Evolutionary conservation across 805 yeast genomes (phyloP).

Genomic region (Yarrowia sp.): DNA sequence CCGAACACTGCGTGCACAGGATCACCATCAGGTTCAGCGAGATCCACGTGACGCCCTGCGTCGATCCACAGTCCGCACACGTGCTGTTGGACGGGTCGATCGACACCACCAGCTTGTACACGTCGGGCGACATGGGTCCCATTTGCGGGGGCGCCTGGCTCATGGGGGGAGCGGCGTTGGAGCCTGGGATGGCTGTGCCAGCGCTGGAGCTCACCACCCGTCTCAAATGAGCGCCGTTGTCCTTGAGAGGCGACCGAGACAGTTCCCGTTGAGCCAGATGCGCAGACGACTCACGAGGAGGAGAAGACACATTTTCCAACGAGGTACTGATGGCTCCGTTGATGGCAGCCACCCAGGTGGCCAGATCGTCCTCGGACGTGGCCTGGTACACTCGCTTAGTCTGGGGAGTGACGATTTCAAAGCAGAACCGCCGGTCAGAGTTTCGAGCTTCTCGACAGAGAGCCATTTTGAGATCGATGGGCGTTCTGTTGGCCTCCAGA

Average conservation of each 20-base stretch:
- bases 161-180: neutral
- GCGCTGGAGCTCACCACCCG: conserved; percentile 24
- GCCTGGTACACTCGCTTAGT: conserved; percentile 82
- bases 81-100: conserved; percentile 59
- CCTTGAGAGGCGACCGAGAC: conserved; percentile 28
- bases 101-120: conserved; percentile 41
- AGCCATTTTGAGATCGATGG: conserved; percentile 74
- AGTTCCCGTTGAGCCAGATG: conserved; percentile 20
- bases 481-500: conserved; percentile 63
- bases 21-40: conserved; percentile 75
- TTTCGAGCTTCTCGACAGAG: conserved; percentile 58
- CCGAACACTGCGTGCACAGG: conserved; percentile 84
- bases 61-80: conserved; percentile 83
- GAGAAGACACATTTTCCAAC: conserved; percentile 48
- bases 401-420: conserved; percentile 75
- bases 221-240: neutral
- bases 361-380: conserved; percentile 67
- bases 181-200: conserved; percentile 3
- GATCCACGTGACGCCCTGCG: conserved; percentile 78
- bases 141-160: conserved; percentile 10
- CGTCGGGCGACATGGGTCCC: conserved; percentile 19
- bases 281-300: conserved; percentile 26
- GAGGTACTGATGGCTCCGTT: conserved; percentile 59
- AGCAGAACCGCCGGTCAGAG: conserved; percentile 61
- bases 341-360: conserved; percentile 70